These are phyloP conservation scores for Mortierella alpina DNA, from an alignment of 192 early-diverging fungal species.

Conservation along the genomic window DNA sequence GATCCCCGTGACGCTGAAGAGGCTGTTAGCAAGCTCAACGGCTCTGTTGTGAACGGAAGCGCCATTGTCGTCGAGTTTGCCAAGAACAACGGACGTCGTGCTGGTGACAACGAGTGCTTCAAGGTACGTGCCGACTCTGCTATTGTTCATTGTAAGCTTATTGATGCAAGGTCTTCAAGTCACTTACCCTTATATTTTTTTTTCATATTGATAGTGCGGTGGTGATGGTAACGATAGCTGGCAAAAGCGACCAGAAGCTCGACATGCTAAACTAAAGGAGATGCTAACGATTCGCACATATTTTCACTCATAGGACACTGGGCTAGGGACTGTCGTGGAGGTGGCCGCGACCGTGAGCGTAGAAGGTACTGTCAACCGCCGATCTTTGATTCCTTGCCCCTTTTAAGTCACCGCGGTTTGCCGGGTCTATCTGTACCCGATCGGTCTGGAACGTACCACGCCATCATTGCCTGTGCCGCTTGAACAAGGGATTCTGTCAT, in stretches of 20 bases:
- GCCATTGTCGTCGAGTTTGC: constrained; percentile 66
- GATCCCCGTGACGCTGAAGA: constrained; percentile 61
- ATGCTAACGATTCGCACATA: neutral
- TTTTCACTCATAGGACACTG: constrained; percentile 53
- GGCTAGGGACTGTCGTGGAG: constrained; percentile 60
- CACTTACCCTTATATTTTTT: neutral
- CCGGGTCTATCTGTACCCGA: constrained; percentile 9
- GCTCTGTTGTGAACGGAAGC: constrained; percentile 51
- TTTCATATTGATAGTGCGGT: constrained; percentile 21
- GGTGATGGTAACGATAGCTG: constrained; percentile 22
- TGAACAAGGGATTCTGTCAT: neutral
- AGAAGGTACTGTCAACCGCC: constrained; percentile 53
- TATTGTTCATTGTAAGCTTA: neutral
- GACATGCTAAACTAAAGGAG: too few species aligned
- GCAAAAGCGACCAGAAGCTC: neutral
- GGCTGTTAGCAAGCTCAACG: constrained; percentile 57
- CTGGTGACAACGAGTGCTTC: constrained; percentile 62
- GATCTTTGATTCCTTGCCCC: constrained; percentile 7
- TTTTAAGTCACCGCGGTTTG: constrained; percentile 22
- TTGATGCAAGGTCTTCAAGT: neutral
- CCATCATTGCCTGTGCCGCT: constrained; percentile 12
- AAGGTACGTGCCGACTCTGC: constrained; percentile 39
- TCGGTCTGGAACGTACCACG: constrained; percentile 3
- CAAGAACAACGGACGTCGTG: constrained; percentile 65
- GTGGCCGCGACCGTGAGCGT: constrained; percentile 47